Percentiles rank a stretch among this genome's conserved stretches.
Evolutionary conservation across 306 rosid species (phyloP).

Genomic region (Prunus dulcis): DNA sequence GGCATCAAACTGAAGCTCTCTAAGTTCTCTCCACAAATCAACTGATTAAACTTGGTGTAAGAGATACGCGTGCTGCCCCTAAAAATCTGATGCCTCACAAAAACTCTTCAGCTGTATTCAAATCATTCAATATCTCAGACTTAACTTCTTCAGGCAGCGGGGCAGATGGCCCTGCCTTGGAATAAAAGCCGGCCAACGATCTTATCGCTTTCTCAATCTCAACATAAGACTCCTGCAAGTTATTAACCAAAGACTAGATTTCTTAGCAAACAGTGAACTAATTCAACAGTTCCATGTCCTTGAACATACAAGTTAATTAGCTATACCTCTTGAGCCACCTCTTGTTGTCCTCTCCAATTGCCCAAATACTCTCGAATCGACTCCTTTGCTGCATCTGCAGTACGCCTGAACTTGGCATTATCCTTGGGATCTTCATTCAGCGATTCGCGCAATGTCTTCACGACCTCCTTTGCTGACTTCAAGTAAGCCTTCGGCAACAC

Average conservation of each 20-base stretch:
- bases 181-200: constrained; percentile 78
- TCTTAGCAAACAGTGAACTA: background rate
- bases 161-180: constrained; percentile 89
- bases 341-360: constrained; percentile 75
- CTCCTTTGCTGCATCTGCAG: constrained; percentile 95
- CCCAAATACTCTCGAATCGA: constrained; percentile 77
- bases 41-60: background rate
- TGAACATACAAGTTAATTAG: background rate
- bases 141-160: constrained; percentile 61
- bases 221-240: constrained; percentile 71
- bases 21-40: too few species aligned
- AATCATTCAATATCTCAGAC: constrained; percentile 65
- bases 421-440: constrained; percentile 59
- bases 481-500: constrained; percentile 84
- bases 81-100: constrained; percentile 29
- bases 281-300: background rate
- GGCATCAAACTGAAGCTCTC: too few species aligned
- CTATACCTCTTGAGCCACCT: constrained; percentile 59
- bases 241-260: background rate
- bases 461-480: constrained; percentile 73
- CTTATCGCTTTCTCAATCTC: constrained; percentile 76
- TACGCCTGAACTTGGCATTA: constrained; percentile 68
- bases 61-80: background rate
- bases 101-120: constrained; percentile 60
- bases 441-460: constrained; percentile 80